Evolutionary conservation across 106 monocot genomes (phyloP), one percentile per base, ranked within the genome.

Genomic region (Narthecium ossifragum): DNA sequence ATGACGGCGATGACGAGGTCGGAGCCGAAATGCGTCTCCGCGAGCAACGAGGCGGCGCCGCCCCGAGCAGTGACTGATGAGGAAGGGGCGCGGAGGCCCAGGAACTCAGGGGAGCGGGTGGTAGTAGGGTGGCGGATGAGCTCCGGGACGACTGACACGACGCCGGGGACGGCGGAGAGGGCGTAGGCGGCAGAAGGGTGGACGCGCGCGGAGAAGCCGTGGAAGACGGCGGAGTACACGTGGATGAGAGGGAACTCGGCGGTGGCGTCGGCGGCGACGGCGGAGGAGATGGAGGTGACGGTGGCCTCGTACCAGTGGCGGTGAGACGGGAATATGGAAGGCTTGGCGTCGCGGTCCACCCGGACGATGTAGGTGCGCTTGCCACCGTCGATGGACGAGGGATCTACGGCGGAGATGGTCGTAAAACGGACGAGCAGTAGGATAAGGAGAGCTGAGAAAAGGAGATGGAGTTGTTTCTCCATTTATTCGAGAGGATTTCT

Each of bases 121-220:
- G n/a, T n/a, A n/a, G n/a, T n/a, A n/a, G n/a, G n/a, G n/a, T n/a
- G n/a, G n/a, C n/a, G n/a, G n/a, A n/a, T n/a, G n/a, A n/a, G n/a
- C n/a, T 85, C 73, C 76, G 58, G 2, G 92, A 88, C 9, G 88
- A 88, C 8, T 81, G 79, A 14, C 79, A 88, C 6, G 88, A 85
- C 0, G 63, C 88, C 36, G 72, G 59, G 14, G 88, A 88, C 0
- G 92, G 53, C 0, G 72, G 79, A 2, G 78, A 85, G 39, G 88
- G 92, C 61, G 53, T 32, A 9, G 73, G 73, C 4, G 92, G 84
- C 12, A 72, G 69, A 27, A 56, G 58, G 12, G 88, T 81, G 84
- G 88, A 26, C 92, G 85, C 50, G 73, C 73, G 1, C 88, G 84
- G 8, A 92, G 80, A 88, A 92, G 55, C 92, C 92, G 8, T 92